phyloP scores from a whole-genome alignment of 306 rosid genomes.

The Albizia julibrissin region DNA sequence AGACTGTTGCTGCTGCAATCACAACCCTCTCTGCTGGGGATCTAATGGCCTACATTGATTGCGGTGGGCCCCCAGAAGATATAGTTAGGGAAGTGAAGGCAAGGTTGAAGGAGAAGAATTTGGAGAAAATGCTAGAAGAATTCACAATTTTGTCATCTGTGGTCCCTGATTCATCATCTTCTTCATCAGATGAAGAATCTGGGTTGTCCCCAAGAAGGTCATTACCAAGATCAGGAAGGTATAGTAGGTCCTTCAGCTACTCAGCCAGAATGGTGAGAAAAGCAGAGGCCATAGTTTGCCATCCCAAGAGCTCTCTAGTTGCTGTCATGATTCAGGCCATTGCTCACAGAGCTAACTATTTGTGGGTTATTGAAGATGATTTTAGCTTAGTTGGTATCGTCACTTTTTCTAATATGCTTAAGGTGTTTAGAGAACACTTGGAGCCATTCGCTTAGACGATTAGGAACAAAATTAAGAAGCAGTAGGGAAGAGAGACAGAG shows the following conservation, averaged over 20 bases:
- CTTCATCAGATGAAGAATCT: slow-evolving; percentile 87
- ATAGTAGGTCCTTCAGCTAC: slow-evolving; percentile 65
- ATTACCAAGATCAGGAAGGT: slow-evolving; percentile 51
- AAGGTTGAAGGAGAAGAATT: slow-evolving; percentile 61
- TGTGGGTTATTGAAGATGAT: slow-evolving; percentile 93
- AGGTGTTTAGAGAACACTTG: slow-evolving; percentile 79
- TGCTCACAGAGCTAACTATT: slow-evolving; percentile 88
- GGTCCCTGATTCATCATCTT: slow-evolving; percentile 41
- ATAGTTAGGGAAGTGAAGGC: slow-evolving; percentile 66
- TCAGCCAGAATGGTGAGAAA: slow-evolving; percentile 82
- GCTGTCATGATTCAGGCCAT: slow-evolving; percentile 99
- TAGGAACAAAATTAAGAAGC: slow-evolving; percentile 15
- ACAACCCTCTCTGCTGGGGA: slow-evolving; percentile 77
- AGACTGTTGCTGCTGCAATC: slow-evolving; percentile 75
- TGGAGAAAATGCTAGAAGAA: slow-evolving; percentile 64
- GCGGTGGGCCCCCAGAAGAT: slow-evolving; percentile 88
- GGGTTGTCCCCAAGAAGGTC: slow-evolving; percentile 40
- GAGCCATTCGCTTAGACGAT: slow-evolving; percentile 30
- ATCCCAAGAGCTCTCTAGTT: slow-evolving; percentile 80
- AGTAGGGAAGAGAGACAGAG: not conserved
- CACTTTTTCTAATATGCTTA: slow-evolving; percentile 72
- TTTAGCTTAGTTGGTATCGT: slow-evolving; percentile 86
- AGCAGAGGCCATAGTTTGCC: slow-evolving; percentile 91
- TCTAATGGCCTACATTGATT: slow-evolving; percentile 91
- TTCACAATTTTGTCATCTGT: slow-evolving; percentile 48